Evolutionary conservation across 768 basidiomycete genomes (phyloP).

Genomic region (Cytidiella melzeri): DNA sequence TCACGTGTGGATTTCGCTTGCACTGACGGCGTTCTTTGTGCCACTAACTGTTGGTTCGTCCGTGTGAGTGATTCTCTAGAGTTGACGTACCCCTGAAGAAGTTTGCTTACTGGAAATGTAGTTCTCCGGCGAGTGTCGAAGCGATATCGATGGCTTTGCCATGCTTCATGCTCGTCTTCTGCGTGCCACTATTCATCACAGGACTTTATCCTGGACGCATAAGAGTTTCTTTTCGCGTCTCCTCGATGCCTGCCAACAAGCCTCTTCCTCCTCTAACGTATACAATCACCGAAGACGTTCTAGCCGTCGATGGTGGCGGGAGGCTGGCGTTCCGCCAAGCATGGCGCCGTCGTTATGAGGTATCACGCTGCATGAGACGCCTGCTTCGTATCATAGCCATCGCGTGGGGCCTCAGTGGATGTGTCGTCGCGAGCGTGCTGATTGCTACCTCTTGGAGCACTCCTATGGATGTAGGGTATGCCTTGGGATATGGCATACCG

Average conservation of each 20-base stretch:
- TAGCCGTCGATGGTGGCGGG: constrained; percentile 28
- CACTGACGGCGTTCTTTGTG: constrained; percentile 20
- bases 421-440: constrained; percentile 15
- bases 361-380: constrained; percentile 21
- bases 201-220: constrained; percentile 21
- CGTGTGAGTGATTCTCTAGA: constrained; percentile 17
- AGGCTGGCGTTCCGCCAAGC: constrained; percentile 27
- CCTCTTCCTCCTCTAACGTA: constrained; percentile 24
- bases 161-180: constrained; percentile 23
- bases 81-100: background rate
- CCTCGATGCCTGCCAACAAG: constrained; percentile 22
- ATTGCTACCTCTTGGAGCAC: constrained; percentile 22
- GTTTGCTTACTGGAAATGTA: background rate
- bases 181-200: constrained; percentile 23
- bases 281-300: constrained; percentile 26
- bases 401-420: constrained; percentile 21
- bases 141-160: constrained; percentile 25
- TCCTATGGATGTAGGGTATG: constrained; percentile 21
- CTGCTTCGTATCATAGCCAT: constrained; percentile 20
- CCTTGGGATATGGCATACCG: constrained; percentile 23
- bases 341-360: constrained; percentile 27
- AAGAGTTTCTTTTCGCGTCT: constrained; percentile 24
- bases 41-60: constrained; percentile 27
- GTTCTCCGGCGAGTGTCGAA: constrained; percentile 19
- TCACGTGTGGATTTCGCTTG: constrained; percentile 12